Evolutionary conservation across 2,329 filamentous ascomycete genomes (phyloP), one percentile per base, ranked within the genome.

Genomic region (Ceratocystis destructans): DNA sequence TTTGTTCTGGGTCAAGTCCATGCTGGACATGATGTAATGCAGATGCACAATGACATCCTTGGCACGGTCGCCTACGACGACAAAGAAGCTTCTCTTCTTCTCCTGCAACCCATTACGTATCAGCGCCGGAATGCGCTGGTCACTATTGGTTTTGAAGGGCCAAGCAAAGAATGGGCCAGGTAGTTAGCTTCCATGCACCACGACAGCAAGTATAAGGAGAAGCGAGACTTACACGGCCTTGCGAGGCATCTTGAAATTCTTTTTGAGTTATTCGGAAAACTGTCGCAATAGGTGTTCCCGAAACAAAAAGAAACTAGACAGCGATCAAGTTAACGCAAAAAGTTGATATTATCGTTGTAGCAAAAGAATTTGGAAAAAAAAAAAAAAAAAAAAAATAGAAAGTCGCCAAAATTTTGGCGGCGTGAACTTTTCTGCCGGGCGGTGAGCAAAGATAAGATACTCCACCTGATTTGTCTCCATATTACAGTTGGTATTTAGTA

Each of bases 1-100:
- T 76, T 97, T 97, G 79, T 79, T 79, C 76, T 96, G 86, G 77
- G 95, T 96, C 70, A 96, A 84, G 74, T 96, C 90, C 74, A 89
- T 87, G 71, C 85, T 88, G 63, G 92, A 88, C 81, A 96, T 89
- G 73, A 99, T 95, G 73, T 94, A 91, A 78, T 97, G 92, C 68
- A 83, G 82, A 74, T 96, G 86, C 70, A 97, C 92, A 74, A 99
- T 97, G 71, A 93, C 90, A 81, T 99, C 94, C 76, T 99, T 99
- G 71, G 91, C 86, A 67, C 86, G 85, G 76, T 99, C 91, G 73
- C 94, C 94, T 59, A 99, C 93, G 28, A 99, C 87, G 67, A 99
- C 90, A 77, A 99, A 95, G 80, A 99, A 96, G 79, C 89, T 96
- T 76, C 94, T 85, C 80, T 97, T 97, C 83, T 96, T 96, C 76